These are phyloP conservation scores for Bassia scoparia DNA, from an alignment of 148 eudicot genomes.

Conservation along the genomic window DNA sequence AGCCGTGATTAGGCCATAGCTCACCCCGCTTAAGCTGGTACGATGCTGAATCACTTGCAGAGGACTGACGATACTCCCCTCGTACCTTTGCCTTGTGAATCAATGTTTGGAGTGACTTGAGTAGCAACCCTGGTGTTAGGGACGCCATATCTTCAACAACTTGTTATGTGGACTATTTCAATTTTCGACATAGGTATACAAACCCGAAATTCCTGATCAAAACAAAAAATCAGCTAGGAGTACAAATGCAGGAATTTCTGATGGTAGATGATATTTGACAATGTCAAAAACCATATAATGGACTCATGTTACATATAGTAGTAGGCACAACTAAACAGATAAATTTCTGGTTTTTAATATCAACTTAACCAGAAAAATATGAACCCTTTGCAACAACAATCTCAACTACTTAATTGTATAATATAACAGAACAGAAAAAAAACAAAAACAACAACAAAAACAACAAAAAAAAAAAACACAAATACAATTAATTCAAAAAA, in stretches of 20 bases:
- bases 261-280: too few relatives aligned
- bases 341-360: neutral
- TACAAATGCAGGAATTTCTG: too few relatives aligned
- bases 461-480: neutral
- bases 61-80: slow-evolving; percentile 81
- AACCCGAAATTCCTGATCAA: too few relatives aligned
- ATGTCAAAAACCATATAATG: too few relatives aligned
- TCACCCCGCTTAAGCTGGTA: slow-evolving; percentile 89
- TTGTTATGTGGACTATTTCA: neutral
- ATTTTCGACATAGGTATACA: neutral
- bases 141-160: slow-evolving; percentile 54
- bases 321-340: too few relatives aligned
- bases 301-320: too few relatives aligned
- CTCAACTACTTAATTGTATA: too few relatives aligned
- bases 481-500: too few relatives aligned
- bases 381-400: neutral
- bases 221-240: neutral
- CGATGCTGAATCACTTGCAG: slow-evolving; percentile 91
- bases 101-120: slow-evolving; percentile 77
- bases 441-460: too few relatives aligned
- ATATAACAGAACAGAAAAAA: too few relatives aligned
- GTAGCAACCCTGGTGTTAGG: slow-evolving; percentile 69
- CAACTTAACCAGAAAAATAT: neutral
- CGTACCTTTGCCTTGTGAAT: slow-evolving; percentile 58
- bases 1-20: slow-evolving; percentile 89